These are phyloP conservation scores for Staphylotrichum longicolle DNA, from an alignment of 495 filamentous ascomycete species.

Conservation along the genomic window DNA sequence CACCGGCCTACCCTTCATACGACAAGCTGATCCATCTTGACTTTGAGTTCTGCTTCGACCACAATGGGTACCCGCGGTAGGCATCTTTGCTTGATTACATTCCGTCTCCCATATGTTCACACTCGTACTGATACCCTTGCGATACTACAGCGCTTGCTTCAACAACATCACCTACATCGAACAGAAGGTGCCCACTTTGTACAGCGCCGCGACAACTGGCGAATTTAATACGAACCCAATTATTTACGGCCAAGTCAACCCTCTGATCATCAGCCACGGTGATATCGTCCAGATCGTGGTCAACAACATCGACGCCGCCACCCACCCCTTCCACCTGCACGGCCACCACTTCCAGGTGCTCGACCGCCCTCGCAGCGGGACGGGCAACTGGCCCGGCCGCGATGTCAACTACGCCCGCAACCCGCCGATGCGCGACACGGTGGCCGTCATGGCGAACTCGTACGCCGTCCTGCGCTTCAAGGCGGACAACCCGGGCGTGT, in stretches of 20 bases:
- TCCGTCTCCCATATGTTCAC: too few species aligned
- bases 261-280: constrained; percentile 60
- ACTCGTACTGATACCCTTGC: not conserved
- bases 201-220: constrained; percentile 66
- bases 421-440: constrained; percentile 53
- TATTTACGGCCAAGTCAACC: constrained; percentile 73
- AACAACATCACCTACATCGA: constrained; percentile 70
- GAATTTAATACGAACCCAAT: constrained; percentile 55
- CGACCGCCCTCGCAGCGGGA: constrained; percentile 44
- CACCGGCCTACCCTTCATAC: constrained; percentile 45
- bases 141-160: constrained; percentile 59
- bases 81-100: not conserved
- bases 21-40: constrained; percentile 56
- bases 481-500: constrained; percentile 72
- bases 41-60: constrained; percentile 58
- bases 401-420: constrained; percentile 46
- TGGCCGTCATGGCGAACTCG: constrained; percentile 53
- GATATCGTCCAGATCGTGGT: constrained; percentile 75
- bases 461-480: constrained; percentile 58
- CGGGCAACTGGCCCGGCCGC: constrained; percentile 39
- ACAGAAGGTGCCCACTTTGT: constrained; percentile 77
- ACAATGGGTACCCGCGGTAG: constrained; percentile 61
- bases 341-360: constrained; percentile 80
- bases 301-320: constrained; percentile 72
- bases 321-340: constrained; percentile 56